Percentiles rank a stretch among this genome's conserved stretches.
phyloP scores from a whole-genome alignment of 2,329 filamentous ascomycete genomes.

The Daldinia sp. region DNA sequence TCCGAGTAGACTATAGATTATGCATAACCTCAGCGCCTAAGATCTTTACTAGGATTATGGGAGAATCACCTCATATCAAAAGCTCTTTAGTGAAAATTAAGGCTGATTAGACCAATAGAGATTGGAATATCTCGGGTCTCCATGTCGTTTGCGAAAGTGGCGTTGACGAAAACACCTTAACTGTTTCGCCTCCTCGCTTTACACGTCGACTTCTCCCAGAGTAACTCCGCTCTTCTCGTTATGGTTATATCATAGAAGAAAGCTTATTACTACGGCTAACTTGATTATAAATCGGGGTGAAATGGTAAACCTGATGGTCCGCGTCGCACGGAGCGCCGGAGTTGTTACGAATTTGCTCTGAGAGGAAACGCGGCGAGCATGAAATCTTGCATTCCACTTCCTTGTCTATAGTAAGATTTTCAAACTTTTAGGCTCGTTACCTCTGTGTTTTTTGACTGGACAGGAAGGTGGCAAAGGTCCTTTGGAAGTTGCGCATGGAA shows the following conservation, averaged over 20 bases:
- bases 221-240: constrained; percentile 6
- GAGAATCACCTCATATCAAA: constrained; percentile 14
- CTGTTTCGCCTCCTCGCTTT: constrained; percentile 9
- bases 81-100: constrained; percentile 21
- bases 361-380: background rate
- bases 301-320: background rate
- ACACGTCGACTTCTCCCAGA: constrained; percentile 8
- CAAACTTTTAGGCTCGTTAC: background rate
- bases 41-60: constrained; percentile 15
- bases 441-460: background rate
- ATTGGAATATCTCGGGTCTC: constrained; percentile 12
- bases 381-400: background rate
- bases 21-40: constrained; percentile 33
- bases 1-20: constrained; percentile 22
- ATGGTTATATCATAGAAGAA: background rate
- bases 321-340: background rate
- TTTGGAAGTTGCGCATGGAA: constrained; percentile 4
- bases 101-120: constrained; percentile 29
- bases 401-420: background rate
- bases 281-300: background rate
- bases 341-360: background rate
- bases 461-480: background rate
- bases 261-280: constrained; percentile 1
- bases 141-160: constrained; percentile 10
- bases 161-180: constrained; percentile 12